Evolutionary conservation across 176 grass and related monocot species (phyloP).

Genomic region (Aegilops tauschii): DNA sequence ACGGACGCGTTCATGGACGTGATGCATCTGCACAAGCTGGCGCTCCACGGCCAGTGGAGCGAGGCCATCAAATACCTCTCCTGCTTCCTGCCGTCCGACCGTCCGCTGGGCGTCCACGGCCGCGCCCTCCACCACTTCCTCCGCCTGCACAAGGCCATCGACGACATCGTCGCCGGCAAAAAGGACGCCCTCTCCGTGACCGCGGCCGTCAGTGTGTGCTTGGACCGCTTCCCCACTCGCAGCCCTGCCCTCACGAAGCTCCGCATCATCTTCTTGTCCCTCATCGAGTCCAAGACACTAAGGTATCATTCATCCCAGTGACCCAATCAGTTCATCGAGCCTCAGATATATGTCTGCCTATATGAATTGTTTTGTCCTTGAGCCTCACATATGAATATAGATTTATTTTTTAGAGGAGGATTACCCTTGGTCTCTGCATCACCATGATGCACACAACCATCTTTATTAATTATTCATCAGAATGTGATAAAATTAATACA

Average conservation of each 20-base stretch:
- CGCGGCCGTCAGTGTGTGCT: neutral
- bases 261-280: neutral
- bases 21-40: neutral
- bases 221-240: neutral
- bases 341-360: neutral
- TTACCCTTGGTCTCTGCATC: too few species aligned
- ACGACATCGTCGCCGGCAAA: neutral
- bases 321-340: neutral
- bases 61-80: neutral
- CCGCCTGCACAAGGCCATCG: neutral
- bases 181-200: neutral
- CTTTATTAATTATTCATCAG: too few species aligned
- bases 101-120: neutral
- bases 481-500: too few species aligned
- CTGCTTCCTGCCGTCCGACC: neutral
- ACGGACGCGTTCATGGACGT: neutral
- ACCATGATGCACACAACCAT: too few species aligned
- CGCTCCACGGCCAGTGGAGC: neutral
- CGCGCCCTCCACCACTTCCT: neutral
- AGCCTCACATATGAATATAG: neutral
- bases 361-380: neutral
- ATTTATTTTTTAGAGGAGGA: too few species aligned
- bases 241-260: neutral
- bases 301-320: neutral
- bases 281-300: neutral